Percentiles rank a stretch among this genome's conserved stretches.
phyloP scores from a whole-genome alignment of 1,139 yeast species.

The Protomyces gravidus region DNA sequence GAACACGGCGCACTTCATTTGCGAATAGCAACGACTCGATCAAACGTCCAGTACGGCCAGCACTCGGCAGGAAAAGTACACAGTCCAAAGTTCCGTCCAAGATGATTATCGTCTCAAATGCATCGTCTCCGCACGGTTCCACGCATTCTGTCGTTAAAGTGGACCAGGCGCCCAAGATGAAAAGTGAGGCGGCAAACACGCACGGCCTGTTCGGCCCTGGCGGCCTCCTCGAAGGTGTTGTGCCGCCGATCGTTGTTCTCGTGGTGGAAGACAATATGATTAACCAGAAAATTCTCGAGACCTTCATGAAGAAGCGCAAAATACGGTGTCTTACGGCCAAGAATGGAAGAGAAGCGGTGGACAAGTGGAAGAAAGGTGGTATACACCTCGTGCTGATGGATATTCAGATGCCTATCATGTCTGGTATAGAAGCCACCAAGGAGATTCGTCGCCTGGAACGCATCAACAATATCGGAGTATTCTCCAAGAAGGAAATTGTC shows the following conservation, averaged over 20 bases:
- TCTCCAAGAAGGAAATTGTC: constrained; percentile 45
- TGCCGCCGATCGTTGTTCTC: constrained; percentile 79
- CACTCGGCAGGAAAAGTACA: constrained; percentile 1
- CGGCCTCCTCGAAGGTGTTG: constrained; percentile 39
- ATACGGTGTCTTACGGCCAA: constrained; percentile 82
- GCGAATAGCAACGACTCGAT: background rate
- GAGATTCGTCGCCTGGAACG: constrained; percentile 81
- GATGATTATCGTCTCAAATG: constrained; percentile 18
- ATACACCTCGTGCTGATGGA: constrained; percentile 91
- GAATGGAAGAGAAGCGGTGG: constrained; percentile 88
- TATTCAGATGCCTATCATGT: constrained; percentile 86
- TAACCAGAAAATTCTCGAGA: constrained; percentile 86
- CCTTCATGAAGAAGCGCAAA: constrained; percentile 80
- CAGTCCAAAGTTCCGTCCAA: constrained; percentile 23
- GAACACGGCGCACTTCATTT: constrained; percentile 1
- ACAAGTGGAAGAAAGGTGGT: constrained; percentile 88
- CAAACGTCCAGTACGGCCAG: constrained; percentile 1
- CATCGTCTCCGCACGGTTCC: constrained; percentile 10
- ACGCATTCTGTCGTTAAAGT: constrained; percentile 1
- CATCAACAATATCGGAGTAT: constrained; percentile 75
- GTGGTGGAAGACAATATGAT: constrained; percentile 96
- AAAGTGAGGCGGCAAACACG: background rate
- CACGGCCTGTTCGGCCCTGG: constrained; percentile 9
- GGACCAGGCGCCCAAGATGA: background rate
- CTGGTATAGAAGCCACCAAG: constrained; percentile 88